phyloP scores from a whole-genome alignment of 805 yeast species.

The Candida qinlingensis region DNA sequence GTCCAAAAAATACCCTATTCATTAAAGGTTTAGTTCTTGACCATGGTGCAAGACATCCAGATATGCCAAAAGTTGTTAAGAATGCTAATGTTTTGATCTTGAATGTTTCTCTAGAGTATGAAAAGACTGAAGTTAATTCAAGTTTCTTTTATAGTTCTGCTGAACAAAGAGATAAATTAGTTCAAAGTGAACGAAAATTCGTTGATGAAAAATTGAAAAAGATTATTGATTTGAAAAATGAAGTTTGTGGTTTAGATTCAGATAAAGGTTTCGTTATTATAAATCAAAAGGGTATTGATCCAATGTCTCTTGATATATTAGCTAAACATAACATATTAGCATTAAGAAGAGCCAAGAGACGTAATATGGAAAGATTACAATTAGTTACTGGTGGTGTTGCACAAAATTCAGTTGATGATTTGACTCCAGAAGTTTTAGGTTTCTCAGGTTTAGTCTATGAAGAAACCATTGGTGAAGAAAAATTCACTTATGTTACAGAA shows the following conservation, averaged over 20 bases:
- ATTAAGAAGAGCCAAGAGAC: conserved; percentile 94
- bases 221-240: conserved; percentile 88
- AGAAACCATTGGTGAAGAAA: conserved; percentile 93
- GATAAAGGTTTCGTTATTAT: conserved; percentile 84
- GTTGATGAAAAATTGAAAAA: conserved; percentile 90
- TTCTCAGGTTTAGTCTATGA: conserved; percentile 88
- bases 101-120: conserved; percentile 93
- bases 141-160: conserved; percentile 93
- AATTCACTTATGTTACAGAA: conserved; percentile 93
- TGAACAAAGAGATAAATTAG: conserved; percentile 92
- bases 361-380: conserved; percentile 98
- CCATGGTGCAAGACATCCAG: conserved; percentile 99
- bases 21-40: conserved; percentile 89
- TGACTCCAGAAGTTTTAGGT: conserved; percentile 75
- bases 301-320: conserved; percentile 90
- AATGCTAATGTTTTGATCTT: conserved; percentile 83
- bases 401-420: conserved; percentile 93
- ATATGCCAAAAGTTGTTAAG: conserved; percentile 86
- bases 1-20: conserved; percentile 76
- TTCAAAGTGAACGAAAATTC: conserved; percentile 86
- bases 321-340: conserved; percentile 93
- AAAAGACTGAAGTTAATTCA: conserved; percentile 95
- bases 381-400: conserved; percentile 96
- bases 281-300: conserved; percentile 98
- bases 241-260: conserved; percentile 75